Evolutionary conservation across 257 asterid species (phyloP).

Genomic region (Striga asiatica): DNA sequence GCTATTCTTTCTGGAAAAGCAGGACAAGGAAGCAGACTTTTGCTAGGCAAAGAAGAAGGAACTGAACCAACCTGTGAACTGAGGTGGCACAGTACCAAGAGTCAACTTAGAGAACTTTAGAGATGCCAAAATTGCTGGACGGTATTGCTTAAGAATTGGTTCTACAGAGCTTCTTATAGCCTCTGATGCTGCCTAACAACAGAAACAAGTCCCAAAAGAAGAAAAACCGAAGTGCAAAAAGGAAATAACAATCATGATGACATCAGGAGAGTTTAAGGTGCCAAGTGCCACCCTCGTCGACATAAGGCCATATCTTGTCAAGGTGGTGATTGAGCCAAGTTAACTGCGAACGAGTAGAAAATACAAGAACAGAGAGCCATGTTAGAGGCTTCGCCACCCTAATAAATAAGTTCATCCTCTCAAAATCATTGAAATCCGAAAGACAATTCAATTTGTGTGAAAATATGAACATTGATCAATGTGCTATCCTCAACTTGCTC

Average conservation of each 20-base stretch:
- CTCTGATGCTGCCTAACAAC: constrained; percentile 74
- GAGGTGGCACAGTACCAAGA: constrained; percentile 90
- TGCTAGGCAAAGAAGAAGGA: no score
- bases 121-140: constrained; percentile 57
- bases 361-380: neutral
- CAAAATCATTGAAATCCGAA: no score
- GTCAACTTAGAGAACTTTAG: constrained; percentile 81
- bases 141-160: constrained; percentile 79
- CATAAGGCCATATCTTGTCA: constrained; percentile 75
- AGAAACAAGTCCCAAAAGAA: neutral
- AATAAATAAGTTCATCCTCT: no score
- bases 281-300: constrained; percentile 88
- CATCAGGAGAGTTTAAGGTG: no score
- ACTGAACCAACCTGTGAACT: constrained; percentile 71
- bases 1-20: no score
- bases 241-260: no score
- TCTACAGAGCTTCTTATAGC: constrained; percentile 56
- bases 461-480: no score
- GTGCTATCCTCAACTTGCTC: no score
- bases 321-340: constrained; percentile 73
- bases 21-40: no score
- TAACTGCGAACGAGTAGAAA: constrained; percentile 36
- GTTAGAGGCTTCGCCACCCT: neutral
- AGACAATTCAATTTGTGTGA: no score
- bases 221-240: neutral